Evolutionary conservation across 2,329 filamentous ascomycete genomes (phyloP), one percentile per base, ranked within the genome.

Genomic region (Tolypocladium sp.): DNA sequence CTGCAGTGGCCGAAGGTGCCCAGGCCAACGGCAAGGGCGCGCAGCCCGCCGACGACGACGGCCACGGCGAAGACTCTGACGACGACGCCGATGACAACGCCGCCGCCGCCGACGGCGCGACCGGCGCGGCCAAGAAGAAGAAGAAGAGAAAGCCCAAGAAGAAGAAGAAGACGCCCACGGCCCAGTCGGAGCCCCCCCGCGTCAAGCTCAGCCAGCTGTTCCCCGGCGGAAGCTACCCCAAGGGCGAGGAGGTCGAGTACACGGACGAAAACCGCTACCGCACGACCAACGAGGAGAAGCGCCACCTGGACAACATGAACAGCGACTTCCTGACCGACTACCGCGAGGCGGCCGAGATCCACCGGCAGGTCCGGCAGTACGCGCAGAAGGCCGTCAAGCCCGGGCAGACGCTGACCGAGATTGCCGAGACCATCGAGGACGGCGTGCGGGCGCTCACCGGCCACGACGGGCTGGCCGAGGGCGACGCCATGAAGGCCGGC

Each of bases 371-470:
- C 59, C 87, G 91, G 56, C 87, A 91, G 72, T 92, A 89, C 82
- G 90, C 89, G 4, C 87, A 91, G 74, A 87, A 87, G 71, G 87
- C 81, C 69, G 90, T 94, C 69, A 89, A 89, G 77, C 91, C 91
- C 0, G 91, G 91, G 55, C 87, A 91, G 80, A 84, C 82, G 8
- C 76, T 96, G 69, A 91, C 87, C 3, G 87, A 92, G 72, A 93
- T 95, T 65, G 90, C 90, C 10, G 87, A 93, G 70, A 88, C 87
- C n/a, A 95, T 96, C 66, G 91, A 95, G 73, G 85, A 93, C 70
- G 83, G 89, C 57, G 90, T 94, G 41, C 84, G 91, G 63, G 84
- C 87, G 38, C 74, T 95, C 63, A 88, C 88, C 2, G 91, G 89
- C 7, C 90, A 95, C 71, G 79, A 83, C 65, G 91, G 90, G 9